These are phyloP conservation scores for Rhynchosporium secalis DNA, from an alignment of 2,329 filamentous ascomycete species.

Conservation along the genomic window DNA sequence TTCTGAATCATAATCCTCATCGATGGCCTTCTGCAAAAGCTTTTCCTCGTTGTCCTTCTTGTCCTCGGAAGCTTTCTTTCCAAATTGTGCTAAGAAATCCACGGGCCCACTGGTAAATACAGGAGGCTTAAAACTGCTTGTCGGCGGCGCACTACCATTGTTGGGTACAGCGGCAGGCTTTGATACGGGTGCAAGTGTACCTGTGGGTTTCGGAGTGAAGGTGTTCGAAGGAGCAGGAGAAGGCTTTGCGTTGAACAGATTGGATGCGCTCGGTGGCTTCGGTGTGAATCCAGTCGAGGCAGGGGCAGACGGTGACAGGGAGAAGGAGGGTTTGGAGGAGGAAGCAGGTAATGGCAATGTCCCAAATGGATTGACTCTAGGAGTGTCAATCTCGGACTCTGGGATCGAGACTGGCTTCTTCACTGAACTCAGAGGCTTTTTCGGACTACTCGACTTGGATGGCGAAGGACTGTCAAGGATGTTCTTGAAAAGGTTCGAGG, in stretches of 20 bases:
- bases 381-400: slow-evolving; percentile 23
- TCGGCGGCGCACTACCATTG: neutral
- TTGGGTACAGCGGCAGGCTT: slow-evolving; percentile 18
- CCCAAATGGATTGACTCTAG: slow-evolving; percentile 36
- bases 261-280: slow-evolving; percentile 13
- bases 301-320: slow-evolving; percentile 15
- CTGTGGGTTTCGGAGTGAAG: slow-evolving; percentile 1
- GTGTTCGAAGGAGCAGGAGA: slow-evolving; percentile 8
- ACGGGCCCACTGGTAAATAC: slow-evolving; percentile 24
- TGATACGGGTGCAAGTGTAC: neutral
- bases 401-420: slow-evolving; percentile 28
- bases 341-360: slow-evolving; percentile 29
- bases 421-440: slow-evolving; percentile 24
- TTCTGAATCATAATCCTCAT: slow-evolving; percentile 38
- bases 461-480: slow-evolving; percentile 34
- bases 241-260: slow-evolving; percentile 3
- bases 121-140: slow-evolving; percentile 31
- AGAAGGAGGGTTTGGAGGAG: slow-evolving; percentile 16
- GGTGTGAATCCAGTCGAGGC: slow-evolving; percentile 7
- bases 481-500: slow-evolving; percentile 38
- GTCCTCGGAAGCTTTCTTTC: slow-evolving; percentile 25
- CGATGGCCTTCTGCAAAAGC: slow-evolving; percentile 34
- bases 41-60: slow-evolving; percentile 30
- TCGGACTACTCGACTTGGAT: slow-evolving; percentile 18
- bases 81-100: slow-evolving; percentile 35